A percentile compares a stretch with the other conserved stretches of the same genome.
These are phyloP conservation scores for Paralagenidium karlingii DNA, from an alignment of 352 stramenopile species.

Conservation along the genomic window DNA sequence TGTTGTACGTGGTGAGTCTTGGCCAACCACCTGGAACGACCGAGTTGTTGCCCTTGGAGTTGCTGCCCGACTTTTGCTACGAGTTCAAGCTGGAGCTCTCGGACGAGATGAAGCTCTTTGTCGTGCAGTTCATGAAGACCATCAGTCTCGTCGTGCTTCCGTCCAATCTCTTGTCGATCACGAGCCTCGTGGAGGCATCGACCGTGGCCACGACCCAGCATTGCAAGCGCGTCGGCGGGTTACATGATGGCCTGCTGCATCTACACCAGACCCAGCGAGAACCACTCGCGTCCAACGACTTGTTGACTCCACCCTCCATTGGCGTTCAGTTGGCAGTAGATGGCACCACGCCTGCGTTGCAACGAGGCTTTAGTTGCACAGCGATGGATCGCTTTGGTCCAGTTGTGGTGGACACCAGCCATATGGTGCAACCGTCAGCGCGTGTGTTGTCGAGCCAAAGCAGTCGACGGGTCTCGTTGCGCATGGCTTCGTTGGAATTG, in stretches of 20 bases:
- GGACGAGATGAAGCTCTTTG: conserved; percentile 19
- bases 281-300: not conserved
- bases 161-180: conserved; percentile 31
- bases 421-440: too few species aligned
- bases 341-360: not conserved
- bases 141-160: conserved; percentile 43
- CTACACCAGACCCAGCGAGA: not conserved
- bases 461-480: too few species aligned
- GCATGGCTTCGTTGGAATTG: too few species aligned
- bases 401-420: too few species aligned
- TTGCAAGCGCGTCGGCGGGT: conserved; percentile 20
- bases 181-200: conserved; percentile 38
- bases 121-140: conserved; percentile 45
- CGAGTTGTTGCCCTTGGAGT: conserved; percentile 34
- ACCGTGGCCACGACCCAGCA: conserved; percentile 19
- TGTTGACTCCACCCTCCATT: not conserved
- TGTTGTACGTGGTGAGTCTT: conserved; percentile 68
- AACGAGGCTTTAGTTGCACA: not conserved
- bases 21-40: too few species aligned
- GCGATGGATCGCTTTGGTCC: too few species aligned
- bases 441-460: too few species aligned
- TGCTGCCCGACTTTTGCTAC: conserved; percentile 57
- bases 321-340: not conserved
- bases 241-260: conserved; percentile 31
- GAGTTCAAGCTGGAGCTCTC: conserved; percentile 72